phyloP scores from a whole-genome alignment of 2,329 filamentous ascomycete genomes.

The Aureobasidium pullulans region DNA sequence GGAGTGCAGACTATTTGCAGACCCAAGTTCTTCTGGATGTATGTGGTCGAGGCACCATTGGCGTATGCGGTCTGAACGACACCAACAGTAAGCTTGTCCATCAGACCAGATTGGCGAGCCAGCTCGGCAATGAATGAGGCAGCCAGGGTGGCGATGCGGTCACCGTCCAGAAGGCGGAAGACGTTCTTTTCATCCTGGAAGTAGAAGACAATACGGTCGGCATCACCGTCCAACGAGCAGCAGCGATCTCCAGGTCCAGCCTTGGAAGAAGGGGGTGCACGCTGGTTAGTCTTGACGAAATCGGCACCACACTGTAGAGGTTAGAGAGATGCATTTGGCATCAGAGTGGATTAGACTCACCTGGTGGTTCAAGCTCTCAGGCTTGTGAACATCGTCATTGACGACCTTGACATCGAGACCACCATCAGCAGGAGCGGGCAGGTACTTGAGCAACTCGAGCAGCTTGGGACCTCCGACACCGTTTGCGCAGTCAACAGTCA shows the following conservation, averaged over 20 bases:
- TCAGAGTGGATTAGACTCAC: slow-evolving; percentile 43
- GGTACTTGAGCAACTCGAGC: slow-evolving; percentile 72
- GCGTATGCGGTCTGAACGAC: slow-evolving; percentile 97
- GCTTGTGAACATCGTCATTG: slow-evolving; percentile 88
- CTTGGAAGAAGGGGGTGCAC: slow-evolving; percentile 76
- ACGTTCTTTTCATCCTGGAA: slow-evolving; percentile 73
- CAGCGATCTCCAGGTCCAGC: slow-evolving; percentile 68
- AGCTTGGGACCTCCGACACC: slow-evolving; percentile 93
- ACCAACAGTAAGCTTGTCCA: slow-evolving; percentile 76
- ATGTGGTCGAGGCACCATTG: slow-evolving; percentile 89
- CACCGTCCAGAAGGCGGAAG: slow-evolving; percentile 91
- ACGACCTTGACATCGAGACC: slow-evolving; percentile 75
- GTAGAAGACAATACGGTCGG: slow-evolving; percentile 93
- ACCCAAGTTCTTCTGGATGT: slow-evolving; percentile 79
- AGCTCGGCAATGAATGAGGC: slow-evolving; percentile 92
- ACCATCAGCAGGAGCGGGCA: slow-evolving; percentile 60
- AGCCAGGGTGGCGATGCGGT: slow-evolving; percentile 90
- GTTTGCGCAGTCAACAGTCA: slow-evolving; percentile 93
- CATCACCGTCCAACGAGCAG: slow-evolving; percentile 91
- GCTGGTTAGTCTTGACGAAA: slow-evolving; percentile 94
- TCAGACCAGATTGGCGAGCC: slow-evolving; percentile 68
- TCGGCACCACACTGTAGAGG: slow-evolving; percentile 73
- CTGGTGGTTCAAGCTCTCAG: slow-evolving; percentile 81
- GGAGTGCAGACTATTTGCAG: slow-evolving; percentile 88
- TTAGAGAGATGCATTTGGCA: not conserved